Base-by-base conservation (phyloP, 169 alveolate genomes). In the Plasmodium blacklocki region DNA sequence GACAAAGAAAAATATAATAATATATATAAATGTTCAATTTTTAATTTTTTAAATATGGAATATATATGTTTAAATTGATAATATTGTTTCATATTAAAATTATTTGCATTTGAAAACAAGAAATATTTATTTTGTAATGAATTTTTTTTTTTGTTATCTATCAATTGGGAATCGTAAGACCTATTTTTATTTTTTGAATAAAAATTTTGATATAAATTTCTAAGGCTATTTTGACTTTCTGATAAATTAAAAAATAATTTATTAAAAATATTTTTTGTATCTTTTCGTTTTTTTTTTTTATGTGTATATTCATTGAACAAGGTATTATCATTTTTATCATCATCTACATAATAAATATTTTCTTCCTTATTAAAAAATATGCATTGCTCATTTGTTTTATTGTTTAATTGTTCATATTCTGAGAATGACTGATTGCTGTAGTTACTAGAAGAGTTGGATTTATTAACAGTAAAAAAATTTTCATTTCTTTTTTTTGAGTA, bases 1-100 rank as follows among this genome's bases (percentile, higher is more conserved):
- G 78, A 78, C 15, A 78, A 19, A 71, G 89, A 78, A 66, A 78
- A 78, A 66, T 78, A 78, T 1, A 78, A 23, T 7, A 78, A 47
- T 19, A 78, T 78, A 21, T 78, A 78, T 15, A 78, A 50, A 29
- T 78, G 89, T 19, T 78, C 89, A n/a, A 32, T 49, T 21, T 64
- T 78, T 15, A 78, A 21, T 47, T 63, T 78, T 29, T 66, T 32
- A 66, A 78, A 78, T 47, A 66, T 63, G 50, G 18, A 2, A 26
- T 66, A 45, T 60, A 78, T 78, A 43, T 78, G 64, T 78, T 78
- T 66, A 50, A 78, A 52, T 7, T 78, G 23, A 26, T 64, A 66
- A 64, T 49, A 78, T 2, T 47, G 50, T 6, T 66, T 78, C 7
- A 29, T 23, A 64, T 78, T 73, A 52, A 74, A 74, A 45, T 45